Percentiles rank a stretch among this genome's conserved stretches.
phyloP scores from a whole-genome alignment of 129 eudicot species.

The Daucus carota region DNA sequence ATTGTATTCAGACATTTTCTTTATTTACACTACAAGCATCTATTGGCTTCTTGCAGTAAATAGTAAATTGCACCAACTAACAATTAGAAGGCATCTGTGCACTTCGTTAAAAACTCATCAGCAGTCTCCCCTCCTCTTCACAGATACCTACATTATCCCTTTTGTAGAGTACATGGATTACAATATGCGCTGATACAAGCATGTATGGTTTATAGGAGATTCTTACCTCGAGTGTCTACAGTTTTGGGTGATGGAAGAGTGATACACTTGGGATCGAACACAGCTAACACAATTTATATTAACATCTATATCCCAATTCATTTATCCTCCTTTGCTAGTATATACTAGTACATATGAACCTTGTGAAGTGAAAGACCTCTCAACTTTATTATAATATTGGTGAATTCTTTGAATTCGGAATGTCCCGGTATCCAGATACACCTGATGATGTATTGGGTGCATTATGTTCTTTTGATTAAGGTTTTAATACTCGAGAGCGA shows the following conservation, averaged over 20 bases:
- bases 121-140: not conserved
- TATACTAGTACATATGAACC: not conserved
- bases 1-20: not conserved
- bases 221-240: not conserved
- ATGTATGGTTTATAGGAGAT: not conserved
- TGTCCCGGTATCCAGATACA: not conserved
- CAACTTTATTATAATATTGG: not conserved
- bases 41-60: not conserved
- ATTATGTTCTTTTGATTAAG: not conserved
- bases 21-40: not conserved
- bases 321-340: not conserved
- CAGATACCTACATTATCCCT: not conserved
- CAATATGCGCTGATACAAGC: not conserved
- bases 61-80: not conserved
- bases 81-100: not conserved
- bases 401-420: not conserved
- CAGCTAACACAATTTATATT: not conserved
- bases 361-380: not conserved
- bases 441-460: not conserved
- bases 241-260: constrained; percentile 3
- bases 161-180: not conserved
- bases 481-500: not conserved
- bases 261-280: not conserved
- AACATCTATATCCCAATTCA: not conserved
- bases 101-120: not conserved